A percentile compares a stretch with the other conserved stretches of the same genome.
These are phyloP conservation scores for Pestalotiopsis sp. DNA, from an alignment of 2,329 filamentous ascomycete species.

Conservation along the genomic window DNA sequence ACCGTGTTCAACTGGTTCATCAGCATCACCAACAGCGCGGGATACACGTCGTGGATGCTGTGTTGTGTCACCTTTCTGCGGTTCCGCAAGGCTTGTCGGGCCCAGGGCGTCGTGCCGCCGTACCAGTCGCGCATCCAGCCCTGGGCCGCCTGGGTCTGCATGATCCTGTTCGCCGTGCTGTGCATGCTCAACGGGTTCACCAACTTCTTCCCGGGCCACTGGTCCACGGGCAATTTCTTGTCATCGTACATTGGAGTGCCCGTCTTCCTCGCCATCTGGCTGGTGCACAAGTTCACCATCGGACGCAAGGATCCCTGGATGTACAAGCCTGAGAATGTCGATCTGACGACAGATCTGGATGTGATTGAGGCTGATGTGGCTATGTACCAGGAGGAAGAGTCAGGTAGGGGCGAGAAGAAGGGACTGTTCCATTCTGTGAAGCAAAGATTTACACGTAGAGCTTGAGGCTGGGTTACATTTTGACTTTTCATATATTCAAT, in stretches of 20 bases:
- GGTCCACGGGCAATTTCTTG: conserved; percentile 56
- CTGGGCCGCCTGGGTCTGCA: conserved; percentile 66
- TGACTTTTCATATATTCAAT: no score
- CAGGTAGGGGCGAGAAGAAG: not conserved
- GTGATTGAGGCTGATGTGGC: not conserved
- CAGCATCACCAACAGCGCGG: conserved; percentile 67
- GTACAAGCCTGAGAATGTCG: not conserved
- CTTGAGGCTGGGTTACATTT: not conserved
- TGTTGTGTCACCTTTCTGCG: conserved; percentile 71
- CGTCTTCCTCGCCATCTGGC: conserved; percentile 63
- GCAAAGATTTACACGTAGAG: not conserved
- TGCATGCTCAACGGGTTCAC: conserved; percentile 74
- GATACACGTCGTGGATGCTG: conserved; percentile 69
- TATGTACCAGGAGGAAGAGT: not conserved
- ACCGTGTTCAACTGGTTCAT: conserved; percentile 44
- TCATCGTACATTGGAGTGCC: conserved; percentile 72
- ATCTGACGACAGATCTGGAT: not conserved
- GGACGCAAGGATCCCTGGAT: conserved; percentile 3
- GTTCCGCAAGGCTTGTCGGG: conserved; percentile 67
- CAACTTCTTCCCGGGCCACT: conserved; percentile 64
- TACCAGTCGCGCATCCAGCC: conserved; percentile 70
- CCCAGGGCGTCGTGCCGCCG: conserved; percentile 67
- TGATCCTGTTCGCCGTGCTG: conserved; percentile 65
- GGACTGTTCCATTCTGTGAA: not conserved
- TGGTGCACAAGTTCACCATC: conserved; percentile 63